Evolutionary conservation across 2,329 filamentous ascomycete species (phyloP).

Genomic region (Verticillium zaregamsianum): DNA sequence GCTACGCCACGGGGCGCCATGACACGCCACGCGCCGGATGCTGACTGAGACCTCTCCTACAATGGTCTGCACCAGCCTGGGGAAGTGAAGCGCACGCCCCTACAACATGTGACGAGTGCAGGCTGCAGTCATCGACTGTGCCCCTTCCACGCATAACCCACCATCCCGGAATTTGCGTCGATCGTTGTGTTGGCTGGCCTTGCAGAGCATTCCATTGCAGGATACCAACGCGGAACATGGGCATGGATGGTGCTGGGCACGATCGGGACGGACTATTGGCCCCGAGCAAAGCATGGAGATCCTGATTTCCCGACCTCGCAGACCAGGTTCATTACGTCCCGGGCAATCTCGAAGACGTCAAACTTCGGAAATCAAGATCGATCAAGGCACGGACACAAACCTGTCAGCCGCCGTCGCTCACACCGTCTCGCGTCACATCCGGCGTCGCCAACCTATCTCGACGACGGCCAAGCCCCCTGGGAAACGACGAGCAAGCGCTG

Average conservation of each 20-base stretch:
- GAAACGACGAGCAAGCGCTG: not conserved
- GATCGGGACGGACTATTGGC: not conserved
- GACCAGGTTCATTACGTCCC: not conserved
- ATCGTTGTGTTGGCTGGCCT: not conserved
- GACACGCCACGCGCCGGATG: not conserved
- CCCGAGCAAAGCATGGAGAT: not conserved
- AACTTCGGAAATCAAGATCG: not conserved
- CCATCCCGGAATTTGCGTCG: not conserved
- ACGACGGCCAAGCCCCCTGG: not conserved
- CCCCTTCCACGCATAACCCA: not conserved
- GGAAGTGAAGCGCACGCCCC: not conserved
- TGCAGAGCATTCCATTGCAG: not conserved
- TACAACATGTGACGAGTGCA: not conserved
- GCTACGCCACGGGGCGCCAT: not conserved
- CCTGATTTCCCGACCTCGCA: not conserved
- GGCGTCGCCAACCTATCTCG: not conserved
- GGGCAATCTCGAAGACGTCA: not conserved
- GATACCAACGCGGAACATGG: not conserved
- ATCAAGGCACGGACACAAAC: not conserved
- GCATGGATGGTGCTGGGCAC: not conserved
- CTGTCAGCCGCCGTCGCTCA: not conserved
- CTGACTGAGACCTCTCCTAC: not conserved
- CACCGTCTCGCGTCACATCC: not conserved
- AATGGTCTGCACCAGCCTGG: not conserved
- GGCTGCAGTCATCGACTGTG: not conserved